Base-by-base conservation (phyloP, 805 yeast species). In the Maudiozyma serrabonitensis region DNA sequence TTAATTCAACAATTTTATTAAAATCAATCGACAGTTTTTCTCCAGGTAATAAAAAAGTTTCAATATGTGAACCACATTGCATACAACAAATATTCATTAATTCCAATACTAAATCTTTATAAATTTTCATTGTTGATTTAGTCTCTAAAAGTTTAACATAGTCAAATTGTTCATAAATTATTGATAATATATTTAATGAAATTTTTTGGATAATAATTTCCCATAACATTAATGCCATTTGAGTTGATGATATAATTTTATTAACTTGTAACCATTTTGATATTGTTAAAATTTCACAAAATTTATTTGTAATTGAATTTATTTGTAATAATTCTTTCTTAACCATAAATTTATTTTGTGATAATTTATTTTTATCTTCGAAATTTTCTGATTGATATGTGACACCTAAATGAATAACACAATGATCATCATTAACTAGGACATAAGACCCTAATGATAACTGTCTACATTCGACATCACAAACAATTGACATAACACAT, bases 371-470 rank as follows among this genome's bases (percentile, higher is more conserved):
- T 8, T 48, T 53, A 6, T 45, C 37, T 2, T 32, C 38, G 35
- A 46, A 47, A 34, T 55, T 50, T 15, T 48, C 43, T 5, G 52
- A 39, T 18, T 53, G 48, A 45, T 62, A 63, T 12, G 63, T 55
- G 3, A 56, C 18, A 1, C 69, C 69, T 38, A 63, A 51, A 35
- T 54, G 52, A 6, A 62, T 54, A n/a, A 46, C 44, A 38, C 61
- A 54, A 38, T 55, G 52, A 26, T 55, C 52, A 41, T 63, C 64
- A 44, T 58, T 62, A 2, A 63, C 59, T 48, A 65, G 50, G 6
- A 61, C 60, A 51, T 60, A 65, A 2, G 68, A 64, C 2, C 67
- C 68, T 2, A 59, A 50, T 6, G 68, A 62, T 32, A 65, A 46
- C 46, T 61, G 62, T 37, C 68, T 56, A 39, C 63, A 60, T 45